phyloP scores from a whole-genome alignment of 306 rosid genomes.

The Corylus heterophylla region DNA sequence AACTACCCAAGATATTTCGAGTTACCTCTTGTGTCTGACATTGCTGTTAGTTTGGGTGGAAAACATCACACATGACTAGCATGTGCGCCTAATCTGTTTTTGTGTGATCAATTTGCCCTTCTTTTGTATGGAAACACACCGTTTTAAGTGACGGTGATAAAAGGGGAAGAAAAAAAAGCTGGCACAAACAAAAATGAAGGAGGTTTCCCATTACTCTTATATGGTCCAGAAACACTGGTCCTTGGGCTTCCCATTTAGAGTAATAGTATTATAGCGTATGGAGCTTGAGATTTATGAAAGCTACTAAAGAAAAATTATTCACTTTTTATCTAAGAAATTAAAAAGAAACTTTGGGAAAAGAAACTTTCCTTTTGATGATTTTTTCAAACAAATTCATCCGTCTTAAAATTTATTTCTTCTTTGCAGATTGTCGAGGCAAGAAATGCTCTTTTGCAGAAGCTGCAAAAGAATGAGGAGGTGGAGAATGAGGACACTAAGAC shows the following conservation, averaged over 20 bases:
- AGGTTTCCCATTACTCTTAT: neutral
- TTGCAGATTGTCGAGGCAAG: constrained; percentile 80
- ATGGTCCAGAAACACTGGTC: neutral
- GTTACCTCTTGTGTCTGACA: too few relatives aligned
- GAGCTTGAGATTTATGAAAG: neutral
- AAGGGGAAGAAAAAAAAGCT: too few relatives aligned
- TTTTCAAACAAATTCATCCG: neutral
- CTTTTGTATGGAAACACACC: too few relatives aligned
- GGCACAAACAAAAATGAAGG: too few relatives aligned
- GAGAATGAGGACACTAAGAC: constrained; percentile 32
- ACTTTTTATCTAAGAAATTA: neutral
- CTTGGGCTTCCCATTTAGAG: neutral
- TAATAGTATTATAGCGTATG: neutral
- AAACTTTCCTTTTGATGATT: neutral
- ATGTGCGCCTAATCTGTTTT: too few relatives aligned
- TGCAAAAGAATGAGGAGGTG: constrained; percentile 42
- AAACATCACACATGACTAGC: too few relatives aligned
- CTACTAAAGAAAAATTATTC: neutral
- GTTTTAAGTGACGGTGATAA: too few relatives aligned
- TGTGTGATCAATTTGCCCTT: too few relatives aligned
- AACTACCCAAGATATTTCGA: too few relatives aligned
- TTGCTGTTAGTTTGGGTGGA: too few relatives aligned
- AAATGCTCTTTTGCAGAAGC: constrained; percentile 52
- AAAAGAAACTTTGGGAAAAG: neutral
- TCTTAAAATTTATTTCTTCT: constrained; percentile 4